phyloP scores from a whole-genome alignment of 371 early-diverging fungal species.

The Actinomortierella ambigua region DNA sequence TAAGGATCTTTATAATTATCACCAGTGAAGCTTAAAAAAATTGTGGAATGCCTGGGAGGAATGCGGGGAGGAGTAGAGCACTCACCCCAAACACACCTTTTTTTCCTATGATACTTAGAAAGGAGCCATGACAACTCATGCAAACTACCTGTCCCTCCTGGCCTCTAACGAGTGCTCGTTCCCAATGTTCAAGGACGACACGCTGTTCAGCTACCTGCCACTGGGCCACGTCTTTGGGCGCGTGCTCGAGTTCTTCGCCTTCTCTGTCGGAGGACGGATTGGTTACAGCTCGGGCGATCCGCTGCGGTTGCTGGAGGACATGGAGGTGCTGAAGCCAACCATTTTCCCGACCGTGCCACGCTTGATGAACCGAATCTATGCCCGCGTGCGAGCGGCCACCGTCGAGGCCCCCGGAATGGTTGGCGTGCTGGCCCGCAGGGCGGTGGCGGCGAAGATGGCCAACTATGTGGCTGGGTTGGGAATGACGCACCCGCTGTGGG shows the following conservation, averaged over 20 bases:
- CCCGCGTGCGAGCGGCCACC: conserved; percentile 72
- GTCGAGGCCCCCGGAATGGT: conserved; percentile 65
- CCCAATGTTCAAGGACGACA: conserved; percentile 48
- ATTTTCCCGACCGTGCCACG: conserved; percentile 89
- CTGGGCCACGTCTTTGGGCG: conserved; percentile 93
- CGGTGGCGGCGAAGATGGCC: conserved; percentile 62
- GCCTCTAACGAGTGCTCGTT: conserved; percentile 19
- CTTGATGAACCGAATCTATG: conserved; percentile 88
- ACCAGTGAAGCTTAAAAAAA: no score
- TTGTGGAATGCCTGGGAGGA: no score
- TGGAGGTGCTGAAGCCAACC: conserved; percentile 82
- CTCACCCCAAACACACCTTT: conserved; percentile 32
- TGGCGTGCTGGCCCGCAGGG: conserved; percentile 68
- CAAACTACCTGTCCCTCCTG: conserved; percentile 54
- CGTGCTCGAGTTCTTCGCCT: conserved; percentile 51
- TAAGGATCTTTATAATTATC: conserved; percentile 7
- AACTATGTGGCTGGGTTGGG: conserved; percentile 63
- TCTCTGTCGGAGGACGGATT: conserved; percentile 64
- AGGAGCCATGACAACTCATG: conserved; percentile 73
- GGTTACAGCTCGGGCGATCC: conserved; percentile 88
- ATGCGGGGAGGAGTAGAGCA: no score
- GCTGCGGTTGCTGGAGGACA: conserved; percentile 80
- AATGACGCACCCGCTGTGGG: conserved; percentile 83
- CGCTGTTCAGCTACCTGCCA: conserved; percentile 75
- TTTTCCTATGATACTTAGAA: conserved; percentile 34